Evolutionary conservation across 352 stramenopile species (phyloP).

Genomic region (Pelagophyceae sp.): DNA sequence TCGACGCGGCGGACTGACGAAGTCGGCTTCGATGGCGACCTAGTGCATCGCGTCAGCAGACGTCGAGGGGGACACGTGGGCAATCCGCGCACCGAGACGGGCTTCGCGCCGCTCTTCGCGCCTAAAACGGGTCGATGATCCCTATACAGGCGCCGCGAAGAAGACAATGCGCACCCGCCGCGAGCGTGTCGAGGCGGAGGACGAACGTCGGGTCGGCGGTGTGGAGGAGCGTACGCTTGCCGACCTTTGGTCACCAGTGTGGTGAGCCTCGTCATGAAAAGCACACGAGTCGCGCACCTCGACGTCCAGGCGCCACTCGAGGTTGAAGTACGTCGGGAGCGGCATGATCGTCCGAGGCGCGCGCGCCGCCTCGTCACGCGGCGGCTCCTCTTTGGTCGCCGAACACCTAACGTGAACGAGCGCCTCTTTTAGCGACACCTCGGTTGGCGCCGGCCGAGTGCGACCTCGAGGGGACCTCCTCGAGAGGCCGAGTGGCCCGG

Average conservation of each 20-base stretch:
- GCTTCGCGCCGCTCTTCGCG: neutral
- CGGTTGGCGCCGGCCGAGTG: too few relatives aligned
- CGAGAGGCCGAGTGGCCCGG: too few relatives aligned
- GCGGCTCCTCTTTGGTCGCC: too few relatives aligned
- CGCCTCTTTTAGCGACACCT: too few relatives aligned
- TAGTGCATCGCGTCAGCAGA: neutral
- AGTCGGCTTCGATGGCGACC: neutral
- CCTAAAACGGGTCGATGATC: neutral
- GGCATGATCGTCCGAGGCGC: too few relatives aligned
- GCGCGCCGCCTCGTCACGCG: too few relatives aligned
- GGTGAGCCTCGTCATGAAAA: too few relatives aligned
- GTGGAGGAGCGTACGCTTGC: neutral
- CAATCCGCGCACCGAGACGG: neutral
- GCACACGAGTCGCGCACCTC: too few relatives aligned
- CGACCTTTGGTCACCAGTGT: too few relatives aligned
- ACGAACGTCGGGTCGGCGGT: neutral
- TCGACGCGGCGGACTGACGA: too few relatives aligned
- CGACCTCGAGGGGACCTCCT: too few relatives aligned
- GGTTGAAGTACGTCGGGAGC: neutral
- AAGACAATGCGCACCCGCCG: neutral
- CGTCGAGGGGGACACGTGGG: neutral
- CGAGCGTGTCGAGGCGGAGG: neutral
- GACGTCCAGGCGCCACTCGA: neutral
- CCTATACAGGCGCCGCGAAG: neutral
- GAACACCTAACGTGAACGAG: too few relatives aligned